These are phyloP conservation scores for Yamadazyma epiphylla DNA, from an alignment of 1,139 yeast genomes.

Conservation along the genomic window DNA sequence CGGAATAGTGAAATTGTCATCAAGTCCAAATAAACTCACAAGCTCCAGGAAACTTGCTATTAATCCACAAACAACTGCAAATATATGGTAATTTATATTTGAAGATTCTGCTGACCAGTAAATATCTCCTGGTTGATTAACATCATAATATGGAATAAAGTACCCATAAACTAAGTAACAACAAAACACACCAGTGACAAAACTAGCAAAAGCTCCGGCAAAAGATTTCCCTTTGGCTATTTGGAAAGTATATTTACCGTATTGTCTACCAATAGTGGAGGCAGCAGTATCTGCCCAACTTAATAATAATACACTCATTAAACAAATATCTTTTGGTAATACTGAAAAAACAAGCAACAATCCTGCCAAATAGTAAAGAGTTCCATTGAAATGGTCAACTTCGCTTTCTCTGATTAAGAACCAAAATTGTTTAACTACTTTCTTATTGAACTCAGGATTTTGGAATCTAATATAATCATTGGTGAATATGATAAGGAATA, in stretches of 20 bases:
- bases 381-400: conserved; percentile 69
- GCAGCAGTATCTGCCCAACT: conserved; percentile 99
- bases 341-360: conserved; percentile 62
- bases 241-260: conserved; percentile 80
- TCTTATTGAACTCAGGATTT: conserved; percentile 55
- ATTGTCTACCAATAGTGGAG: conserved; percentile 83
- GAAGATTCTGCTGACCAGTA: conserved; percentile 68
- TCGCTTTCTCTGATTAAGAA: conserved; percentile 83
- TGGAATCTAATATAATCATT: conserved; percentile 69
- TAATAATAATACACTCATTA: conserved; percentile 71
- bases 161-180: conserved; percentile 69
- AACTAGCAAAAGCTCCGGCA: conserved; percentile 89
- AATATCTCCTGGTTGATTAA: conserved; percentile 50
- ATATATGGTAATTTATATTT: conserved; percentile 43
- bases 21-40: conserved; percentile 67
- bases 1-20: conserved; percentile 94
- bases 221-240: conserved; percentile 70
- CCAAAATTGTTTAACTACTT: conserved; percentile 66
- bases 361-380: conserved; percentile 80
- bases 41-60: conserved; percentile 87
- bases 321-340: conserved; percentile 76
- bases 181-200: conserved; percentile 62
- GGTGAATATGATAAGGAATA: conserved; percentile 53
- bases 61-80: conserved; percentile 67
- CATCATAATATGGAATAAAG: conserved; percentile 57